A percentile compares a stretch with the other conserved stretches of the same genome.
Evolutionary conservation across 2,329 filamentous ascomycete species (phyloP).

Genomic region (Blumeriella jaapii): DNA sequence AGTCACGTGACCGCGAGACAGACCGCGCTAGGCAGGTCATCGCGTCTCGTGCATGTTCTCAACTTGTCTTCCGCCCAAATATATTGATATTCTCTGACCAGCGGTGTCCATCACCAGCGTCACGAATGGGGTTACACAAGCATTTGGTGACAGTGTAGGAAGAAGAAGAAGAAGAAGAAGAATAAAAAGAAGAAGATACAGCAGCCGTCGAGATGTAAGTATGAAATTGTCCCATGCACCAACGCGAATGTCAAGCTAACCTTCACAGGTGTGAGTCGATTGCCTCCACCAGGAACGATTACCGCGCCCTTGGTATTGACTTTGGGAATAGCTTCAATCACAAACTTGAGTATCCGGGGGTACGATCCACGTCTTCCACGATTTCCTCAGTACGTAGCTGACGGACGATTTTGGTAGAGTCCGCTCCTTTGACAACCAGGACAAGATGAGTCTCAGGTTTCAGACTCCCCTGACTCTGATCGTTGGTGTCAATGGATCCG

Average conservation of each 20-base stretch:
- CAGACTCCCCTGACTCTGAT: conserved; percentile 88
- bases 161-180: conserved; percentile 1
- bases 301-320: too few relatives aligned
- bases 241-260: neutral
- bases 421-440: conserved; percentile 73
- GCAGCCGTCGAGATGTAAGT: conserved; percentile 4
- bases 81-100: too few relatives aligned
- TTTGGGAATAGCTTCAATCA: conserved; percentile 65
- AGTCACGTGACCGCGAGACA: too few relatives aligned
- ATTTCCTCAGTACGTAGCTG: neutral
- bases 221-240: neutral
- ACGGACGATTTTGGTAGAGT: conserved; percentile 42
- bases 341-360: conserved; percentile 80
- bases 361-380: conserved; percentile 23
- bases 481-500: conserved; percentile 93
- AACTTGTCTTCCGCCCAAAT: too few relatives aligned
- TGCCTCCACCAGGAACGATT: too few relatives aligned
- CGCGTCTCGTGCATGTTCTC: too few relatives aligned
- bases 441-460: conserved; percentile 73
- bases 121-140: too few relatives aligned
- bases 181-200: neutral
- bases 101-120: too few relatives aligned
- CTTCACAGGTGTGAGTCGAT: conserved; percentile 16
- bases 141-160: neutral
- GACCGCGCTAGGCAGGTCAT: too few relatives aligned